Evolutionary conservation across 1,139 yeast genomes (phyloP).

Genomic region (Yamadazyma siamensis): DNA sequence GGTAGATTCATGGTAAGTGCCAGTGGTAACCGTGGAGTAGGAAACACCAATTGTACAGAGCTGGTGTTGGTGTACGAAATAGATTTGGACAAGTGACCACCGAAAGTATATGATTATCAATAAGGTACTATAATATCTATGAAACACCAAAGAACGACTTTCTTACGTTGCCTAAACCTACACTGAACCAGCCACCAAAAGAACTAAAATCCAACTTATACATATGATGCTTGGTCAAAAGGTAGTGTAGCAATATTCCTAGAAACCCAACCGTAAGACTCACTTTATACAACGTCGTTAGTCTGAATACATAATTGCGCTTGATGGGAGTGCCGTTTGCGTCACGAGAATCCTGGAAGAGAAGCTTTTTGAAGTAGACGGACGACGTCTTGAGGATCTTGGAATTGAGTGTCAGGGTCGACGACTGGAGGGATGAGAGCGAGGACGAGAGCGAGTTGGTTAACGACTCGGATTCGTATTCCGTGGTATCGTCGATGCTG

Average conservation of each 20-base stretch:
- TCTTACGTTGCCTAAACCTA: slow-evolving; percentile 33
- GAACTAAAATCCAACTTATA: too few species aligned
- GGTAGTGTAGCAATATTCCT: slow-evolving; percentile 37
- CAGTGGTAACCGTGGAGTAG: slow-evolving; percentile 95
- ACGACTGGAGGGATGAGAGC: slow-evolving; percentile 29
- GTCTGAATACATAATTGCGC: slow-evolving; percentile 9
- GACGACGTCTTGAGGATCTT: slow-evolving; percentile 30
- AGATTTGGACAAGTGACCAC: too few species aligned
- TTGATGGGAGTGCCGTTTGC: slow-evolving; percentile 4
- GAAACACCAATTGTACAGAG: slow-evolving; percentile 75
- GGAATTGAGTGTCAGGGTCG: slow-evolving; percentile 31
- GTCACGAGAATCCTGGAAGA: slow-evolving; percentile 18
- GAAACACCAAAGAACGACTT: slow-evolving; percentile 20
- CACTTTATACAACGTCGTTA: slow-evolving; percentile 24
- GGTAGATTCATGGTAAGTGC: slow-evolving; percentile 87
- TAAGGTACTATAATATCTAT: slow-evolving; percentile 1
- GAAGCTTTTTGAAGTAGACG: slow-evolving; percentile 28
- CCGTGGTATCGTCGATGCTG: slow-evolving; percentile 17
- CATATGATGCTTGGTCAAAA: slow-evolving; percentile 19
- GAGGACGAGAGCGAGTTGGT: slow-evolving; percentile 37
- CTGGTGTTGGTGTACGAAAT: slow-evolving; percentile 79
- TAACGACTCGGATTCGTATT: slow-evolving; percentile 18
- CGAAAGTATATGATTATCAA: slow-evolving; percentile 1
- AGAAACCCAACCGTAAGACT: slow-evolving; percentile 42
- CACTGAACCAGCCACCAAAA: slow-evolving; percentile 8